Percentiles rank a stretch among this genome's conserved stretches.
Conservation (phyloP, 331 rosid genomes). For the Prunus yedoensis region DNA sequence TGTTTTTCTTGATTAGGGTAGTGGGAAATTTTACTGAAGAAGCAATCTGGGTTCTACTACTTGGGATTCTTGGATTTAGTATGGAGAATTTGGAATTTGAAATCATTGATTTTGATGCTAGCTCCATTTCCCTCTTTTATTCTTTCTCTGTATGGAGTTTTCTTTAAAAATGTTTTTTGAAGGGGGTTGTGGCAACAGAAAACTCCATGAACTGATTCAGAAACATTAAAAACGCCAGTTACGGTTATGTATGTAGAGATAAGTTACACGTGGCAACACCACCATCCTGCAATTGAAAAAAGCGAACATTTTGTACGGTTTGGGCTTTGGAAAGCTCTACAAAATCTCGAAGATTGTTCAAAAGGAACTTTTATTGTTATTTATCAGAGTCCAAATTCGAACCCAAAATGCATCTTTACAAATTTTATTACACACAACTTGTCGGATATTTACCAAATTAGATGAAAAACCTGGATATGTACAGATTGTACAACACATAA, state of each 20-base stretch:
- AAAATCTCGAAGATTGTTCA: neutral
- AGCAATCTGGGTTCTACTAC: slow-evolving; percentile 17
- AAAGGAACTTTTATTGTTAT: slow-evolving; percentile 7
- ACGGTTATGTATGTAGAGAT: neutral
- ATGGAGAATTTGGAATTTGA: neutral
- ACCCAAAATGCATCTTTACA: slow-evolving; percentile 15
- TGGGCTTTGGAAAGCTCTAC: too few species aligned
- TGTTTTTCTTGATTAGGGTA: neutral
- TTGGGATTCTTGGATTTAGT: slow-evolving; percentile 10
- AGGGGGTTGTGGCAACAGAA: neutral
- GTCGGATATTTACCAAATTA: neutral
- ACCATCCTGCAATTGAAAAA: neutral
- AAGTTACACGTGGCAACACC: slow-evolving; percentile 22
- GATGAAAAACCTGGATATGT: slow-evolving; percentile 5
- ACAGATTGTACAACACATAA: slow-evolving; percentile 22
- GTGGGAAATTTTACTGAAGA: slow-evolving; percentile 4
- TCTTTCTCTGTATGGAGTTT: neutral
- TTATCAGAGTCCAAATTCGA: slow-evolving; percentile 8
- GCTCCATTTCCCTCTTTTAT: slow-evolving; percentile 9
- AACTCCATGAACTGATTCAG: neutral
- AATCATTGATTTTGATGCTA: slow-evolving; percentile 12
- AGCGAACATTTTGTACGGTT: too few species aligned
- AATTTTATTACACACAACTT: neutral
- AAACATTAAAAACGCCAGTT: neutral
- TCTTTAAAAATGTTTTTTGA: neutral